Evolutionary conservation across 2,329 filamentous ascomycete species (phyloP), one percentile per base, ranked within the genome.

Genomic region (Trichophyton simii): DNA sequence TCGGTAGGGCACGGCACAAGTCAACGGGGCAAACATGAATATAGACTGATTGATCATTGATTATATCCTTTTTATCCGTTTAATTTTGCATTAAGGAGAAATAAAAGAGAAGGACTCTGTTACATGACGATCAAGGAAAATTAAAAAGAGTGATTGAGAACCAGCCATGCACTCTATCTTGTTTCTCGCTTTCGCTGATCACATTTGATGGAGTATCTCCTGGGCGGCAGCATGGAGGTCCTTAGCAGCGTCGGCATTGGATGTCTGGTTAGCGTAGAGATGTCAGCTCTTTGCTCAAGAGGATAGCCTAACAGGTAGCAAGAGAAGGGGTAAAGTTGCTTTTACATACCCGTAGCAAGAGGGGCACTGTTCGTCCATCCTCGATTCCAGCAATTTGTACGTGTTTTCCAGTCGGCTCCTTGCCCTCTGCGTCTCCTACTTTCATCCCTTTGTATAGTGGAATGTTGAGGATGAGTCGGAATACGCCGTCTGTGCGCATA

Each of bases 401-500:
- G 52, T 84, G 82, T 72, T 89, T 89, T 64, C 87, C 82, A 48
- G 82, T 84, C 34, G 89, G 85, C 67, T 87, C 87, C 59, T 76
- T 75, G 57, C 83, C 82, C 46, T 74, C 71, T 3, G 75, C 70
- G 64, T 91, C 84, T 63, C 90, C 86, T 69, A 95, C 89, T 52
- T 84, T 84, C 82, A 95, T 88, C 3, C 85, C 83, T 62, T 88
- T 87, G 63, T 90, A 83, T 63, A 97, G 80, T 0, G 86, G 84
- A 0, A 88, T 89, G 75, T 97, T 97, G 58, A 97, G 79, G 64
- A 96, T 86, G 60, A 97, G 85, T 22, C 90, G 84, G 68, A 91
- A 85, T 0, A 89, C 94, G 63, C 91, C 90, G 69, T 96, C 91
- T 66, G 95, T 90, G 18, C 92, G 87, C 85, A 96, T 91, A 64